phyloP scores from a whole-genome alignment of 1,284 basidiomycete genomes.

The Puccinia triticina region DNA sequence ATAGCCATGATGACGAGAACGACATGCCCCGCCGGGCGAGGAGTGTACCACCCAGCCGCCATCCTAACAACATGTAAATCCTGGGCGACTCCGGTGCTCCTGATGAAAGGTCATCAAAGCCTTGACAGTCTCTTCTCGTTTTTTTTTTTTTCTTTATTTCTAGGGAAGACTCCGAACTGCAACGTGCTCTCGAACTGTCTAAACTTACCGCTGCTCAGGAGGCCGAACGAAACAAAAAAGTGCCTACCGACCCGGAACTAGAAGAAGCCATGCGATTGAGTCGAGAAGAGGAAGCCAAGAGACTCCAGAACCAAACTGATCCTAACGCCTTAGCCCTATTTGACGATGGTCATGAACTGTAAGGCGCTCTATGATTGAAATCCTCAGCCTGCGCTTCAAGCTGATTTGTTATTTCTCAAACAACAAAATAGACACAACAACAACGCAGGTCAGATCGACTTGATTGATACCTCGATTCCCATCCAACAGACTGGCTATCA shows the following conservation, averaged over 20 bases:
- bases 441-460: constrained; percentile 60
- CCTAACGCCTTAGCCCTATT: constrained; percentile 46
- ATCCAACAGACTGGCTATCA: constrained; percentile 62
- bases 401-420: neutral
- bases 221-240: constrained; percentile 44
- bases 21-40: constrained; percentile 57
- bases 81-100: neutral
- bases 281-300: constrained; percentile 72
- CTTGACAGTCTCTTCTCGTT: neutral
- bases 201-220: constrained; percentile 48
- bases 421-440: constrained; percentile 53
- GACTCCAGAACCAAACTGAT: constrained; percentile 45
- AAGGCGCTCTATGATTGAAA: neutral
- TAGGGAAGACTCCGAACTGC: constrained; percentile 78
- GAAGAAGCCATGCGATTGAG: constrained; percentile 80
- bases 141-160: constrained; percentile 50
- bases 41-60: constrained; percentile 40
- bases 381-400: neutral
- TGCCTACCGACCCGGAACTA: constrained; percentile 46
- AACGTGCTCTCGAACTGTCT: constrained; percentile 67
- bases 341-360: constrained; percentile 49
- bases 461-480: constrained; percentile 61
- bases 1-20: constrained; percentile 61
- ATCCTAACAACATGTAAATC: constrained; percentile 42
- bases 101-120: neutral